phyloP scores from a whole-genome alignment of 371 early-diverging fungal species.

The Actinomortierella ambigua region DNA sequence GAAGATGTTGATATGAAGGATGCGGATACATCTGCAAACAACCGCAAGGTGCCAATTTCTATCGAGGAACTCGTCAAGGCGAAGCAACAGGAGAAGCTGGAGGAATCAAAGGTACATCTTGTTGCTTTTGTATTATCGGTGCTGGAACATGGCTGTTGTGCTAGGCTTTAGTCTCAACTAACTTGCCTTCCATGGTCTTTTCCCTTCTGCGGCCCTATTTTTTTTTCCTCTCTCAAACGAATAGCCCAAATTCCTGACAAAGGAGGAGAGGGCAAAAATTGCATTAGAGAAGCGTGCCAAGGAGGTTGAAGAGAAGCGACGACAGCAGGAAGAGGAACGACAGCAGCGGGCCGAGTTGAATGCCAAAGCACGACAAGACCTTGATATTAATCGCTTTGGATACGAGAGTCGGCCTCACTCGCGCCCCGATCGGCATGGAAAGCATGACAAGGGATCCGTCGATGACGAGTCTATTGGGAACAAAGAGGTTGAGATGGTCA shows the following conservation, averaged over 20 bases:
- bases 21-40: constrained; percentile 15
- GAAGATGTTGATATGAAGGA: constrained; percentile 16
- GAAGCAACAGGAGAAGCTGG: constrained; percentile 62
- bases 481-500: constrained; percentile 51
- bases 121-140: neutral
- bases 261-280: constrained; percentile 87
- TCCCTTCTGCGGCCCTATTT: neutral
- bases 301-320: constrained; percentile 78
- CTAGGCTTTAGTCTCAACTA: neutral
- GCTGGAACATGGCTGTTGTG: neutral
- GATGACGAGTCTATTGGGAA: constrained; percentile 34
- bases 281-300: constrained; percentile 85
- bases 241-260: constrained; percentile 88
- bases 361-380: constrained; percentile 53
- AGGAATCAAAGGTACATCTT: constrained; percentile 28
- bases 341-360: constrained; percentile 62
- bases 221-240: neutral
- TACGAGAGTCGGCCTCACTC: constrained; percentile 28
- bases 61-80: constrained; percentile 77
- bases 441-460: constrained; percentile 21
- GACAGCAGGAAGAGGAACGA: constrained; percentile 66
- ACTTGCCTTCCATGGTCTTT: neutral
- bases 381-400: constrained; percentile 39
- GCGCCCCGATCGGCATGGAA: constrained; percentile 26
- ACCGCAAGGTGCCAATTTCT: constrained; percentile 70